Base-by-base conservation (phyloP, 768 basidiomycete genomes). In the Rhizopogon salebrosus region DNA sequence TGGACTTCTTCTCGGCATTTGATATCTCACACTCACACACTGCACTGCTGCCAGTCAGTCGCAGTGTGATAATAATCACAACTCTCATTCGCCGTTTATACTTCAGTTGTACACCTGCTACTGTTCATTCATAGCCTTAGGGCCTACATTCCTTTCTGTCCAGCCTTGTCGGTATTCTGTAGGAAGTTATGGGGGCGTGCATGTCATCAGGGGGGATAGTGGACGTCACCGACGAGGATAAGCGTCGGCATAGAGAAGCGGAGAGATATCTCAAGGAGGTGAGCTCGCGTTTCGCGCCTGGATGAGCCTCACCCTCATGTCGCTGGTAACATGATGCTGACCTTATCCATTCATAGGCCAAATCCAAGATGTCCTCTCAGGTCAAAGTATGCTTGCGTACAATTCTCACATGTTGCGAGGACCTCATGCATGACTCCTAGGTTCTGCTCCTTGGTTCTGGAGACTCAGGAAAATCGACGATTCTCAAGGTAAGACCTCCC, bases 391-490 rank as follows among this genome's bases (percentile, higher is more conserved):
- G 69, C 60, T 40, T 2, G n/a, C n/a, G n/a, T 24, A 14, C 18
- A 42, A 23, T 40, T 14, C 29, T 11, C 13, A 13, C 2, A 14
- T 38, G n/a, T 20, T 8, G n/a, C n/a, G 3, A 10, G 4, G 16
- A 36, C 14, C 29, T 35, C 8, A 36, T 14, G n/a, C 11, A 20
- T 20, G 9, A 14, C 7, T 31, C 52, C 20, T 55, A 94, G 87
- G 85, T 97, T 14, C 76, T 98, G 46, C 77, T 98, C 23, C 77
- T 98, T 36, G 94, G 94, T 39, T 94, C 94, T 39, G 94, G 94
- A 26, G 94, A 95, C 65, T 90, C 87, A 29, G 94, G 94, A 22
- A 98, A 97, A 70, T 91, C 89, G 6, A 97, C 94, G 8, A 79
- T 97, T 62, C 78, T 94, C 67, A 94, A 93, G 77, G 87, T 87